Conservation (phyloP, 139 green algal genomes). For the Chlamydomonas schloesseri region DNA sequence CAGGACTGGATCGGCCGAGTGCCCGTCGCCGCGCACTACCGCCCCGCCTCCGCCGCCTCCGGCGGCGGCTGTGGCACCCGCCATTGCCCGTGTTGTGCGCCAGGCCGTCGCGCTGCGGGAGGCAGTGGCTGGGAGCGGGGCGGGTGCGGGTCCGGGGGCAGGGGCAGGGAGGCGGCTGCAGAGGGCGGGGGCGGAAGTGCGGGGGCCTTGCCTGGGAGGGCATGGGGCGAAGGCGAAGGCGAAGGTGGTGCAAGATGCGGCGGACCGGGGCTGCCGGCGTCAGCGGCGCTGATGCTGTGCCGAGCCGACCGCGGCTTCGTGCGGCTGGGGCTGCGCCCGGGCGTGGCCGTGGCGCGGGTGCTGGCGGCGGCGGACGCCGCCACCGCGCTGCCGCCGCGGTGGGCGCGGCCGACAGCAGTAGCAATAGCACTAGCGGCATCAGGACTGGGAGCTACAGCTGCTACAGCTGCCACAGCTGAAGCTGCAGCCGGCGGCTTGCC, state of each 20-base stretch:
- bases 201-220: too few relatives aligned
- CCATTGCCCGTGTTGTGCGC: too few relatives aligned
- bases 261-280: not conserved
- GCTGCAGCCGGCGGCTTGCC: too few relatives aligned
- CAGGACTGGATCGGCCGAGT: not conserved
- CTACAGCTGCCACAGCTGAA: not conserved
- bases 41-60: not conserved
- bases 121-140: too few relatives aligned
- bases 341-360: not conserved
- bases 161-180: not conserved
- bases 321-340: conserved; percentile 2
- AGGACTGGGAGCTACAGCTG: not conserved
- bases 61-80: too few relatives aligned
- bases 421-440: not conserved
- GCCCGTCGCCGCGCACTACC: not conserved
- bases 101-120: too few relatives aligned
- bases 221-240: too few relatives aligned
- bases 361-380: not conserved
- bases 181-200: not conserved
- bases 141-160: too few relatives aligned
- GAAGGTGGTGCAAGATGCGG: not conserved
- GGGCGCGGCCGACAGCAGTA: not conserved
- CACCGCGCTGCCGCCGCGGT: not conserved
- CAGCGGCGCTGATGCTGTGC: not conserved
- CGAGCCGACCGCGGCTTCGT: conserved; percentile 19